phyloP scores from a whole-genome alignment of 345 rosid genomes.

The Cardamine chenopodiifolia region DNA sequence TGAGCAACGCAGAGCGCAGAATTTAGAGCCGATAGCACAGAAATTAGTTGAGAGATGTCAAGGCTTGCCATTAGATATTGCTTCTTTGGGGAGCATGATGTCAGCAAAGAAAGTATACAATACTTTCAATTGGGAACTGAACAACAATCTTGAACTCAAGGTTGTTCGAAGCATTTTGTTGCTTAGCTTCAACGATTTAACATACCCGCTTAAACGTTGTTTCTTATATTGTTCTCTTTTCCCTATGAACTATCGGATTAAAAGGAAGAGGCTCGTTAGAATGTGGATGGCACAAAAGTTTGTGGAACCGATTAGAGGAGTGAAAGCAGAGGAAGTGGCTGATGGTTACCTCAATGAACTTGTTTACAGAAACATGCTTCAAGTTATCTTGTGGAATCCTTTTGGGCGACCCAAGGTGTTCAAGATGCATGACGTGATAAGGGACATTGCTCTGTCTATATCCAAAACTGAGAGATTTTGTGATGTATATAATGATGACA shows the following conservation, averaged over 20 bases:
- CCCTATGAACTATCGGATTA: conserved; percentile 38
- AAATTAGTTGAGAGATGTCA: conserved; percentile 40
- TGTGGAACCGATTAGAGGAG: conserved; percentile 28
- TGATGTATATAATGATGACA: conserved; percentile 24
- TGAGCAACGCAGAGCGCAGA: conserved; percentile 15
- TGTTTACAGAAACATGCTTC: conserved; percentile 47
- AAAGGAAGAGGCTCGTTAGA: conserved; percentile 37
- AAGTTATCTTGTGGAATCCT: conserved; percentile 39
- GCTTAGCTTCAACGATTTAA: conserved; percentile 46
- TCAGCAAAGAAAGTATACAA: conserved; percentile 36
- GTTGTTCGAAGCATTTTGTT: conserved; percentile 41
- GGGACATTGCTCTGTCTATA: conserved; percentile 48
- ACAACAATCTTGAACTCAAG: conserved; percentile 38
- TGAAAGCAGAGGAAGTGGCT: conserved; percentile 42
- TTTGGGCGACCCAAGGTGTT: conserved; percentile 38
- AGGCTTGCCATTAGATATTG: conserved; percentile 50
- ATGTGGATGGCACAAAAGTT: conserved; percentile 50
- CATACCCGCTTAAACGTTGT: conserved; percentile 37
- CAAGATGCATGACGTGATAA: conserved; percentile 50
- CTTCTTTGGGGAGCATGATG: conserved; percentile 49
- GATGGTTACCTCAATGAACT: conserved; percentile 46
- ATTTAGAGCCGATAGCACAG: conserved; percentile 34
- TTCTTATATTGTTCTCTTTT: conserved; percentile 45
- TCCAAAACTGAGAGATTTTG: conserved; percentile 41
- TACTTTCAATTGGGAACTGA: conserved; percentile 43